phyloP scores from a whole-genome alignment of 306 rosid species.

The Cyamopsis tetragonoloba region DNA sequence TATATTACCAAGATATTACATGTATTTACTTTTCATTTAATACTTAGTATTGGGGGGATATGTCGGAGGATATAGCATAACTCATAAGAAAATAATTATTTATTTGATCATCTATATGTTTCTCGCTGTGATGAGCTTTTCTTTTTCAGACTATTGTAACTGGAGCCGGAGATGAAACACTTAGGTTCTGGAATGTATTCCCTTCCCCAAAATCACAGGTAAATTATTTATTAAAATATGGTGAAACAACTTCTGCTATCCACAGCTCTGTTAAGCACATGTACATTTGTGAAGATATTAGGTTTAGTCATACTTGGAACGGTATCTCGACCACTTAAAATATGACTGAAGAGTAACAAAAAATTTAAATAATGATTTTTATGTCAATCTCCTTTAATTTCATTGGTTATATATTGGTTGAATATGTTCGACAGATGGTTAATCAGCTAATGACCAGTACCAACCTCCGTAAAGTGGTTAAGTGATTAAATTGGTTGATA shows the following conservation, averaged over 20 bases:
- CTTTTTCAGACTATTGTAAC: slow-evolving; percentile 91
- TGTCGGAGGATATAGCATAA: no score
- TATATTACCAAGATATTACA: no score
- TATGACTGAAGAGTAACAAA: neutral
- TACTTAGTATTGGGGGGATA: no score
- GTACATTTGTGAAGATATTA: slow-evolving; percentile 14
- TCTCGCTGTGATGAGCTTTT: neutral
- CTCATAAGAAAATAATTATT: neutral
- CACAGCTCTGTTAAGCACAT: neutral
- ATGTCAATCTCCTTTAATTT: neutral
- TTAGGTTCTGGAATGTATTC: slow-evolving; percentile 94
- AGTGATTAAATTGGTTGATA: neutral
- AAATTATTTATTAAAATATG: slow-evolving; percentile 26
- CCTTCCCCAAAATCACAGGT: slow-evolving; percentile 99
- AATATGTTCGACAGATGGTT: slow-evolving; percentile 4
- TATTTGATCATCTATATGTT: neutral
- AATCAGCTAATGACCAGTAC: neutral
- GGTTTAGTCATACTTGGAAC: neutral
- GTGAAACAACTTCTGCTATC: neutral
- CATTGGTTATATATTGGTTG: neutral
- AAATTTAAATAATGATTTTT: neutral
- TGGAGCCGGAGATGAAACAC: slow-evolving; percentile 99
- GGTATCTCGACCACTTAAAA: neutral
- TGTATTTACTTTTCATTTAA: no score
- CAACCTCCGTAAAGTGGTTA: neutral